Percentiles rank a stretch among this genome's conserved stretches.
Conservation (phyloP, 1,284 basidiomycete species). For the Vanrija humicola region DNA sequence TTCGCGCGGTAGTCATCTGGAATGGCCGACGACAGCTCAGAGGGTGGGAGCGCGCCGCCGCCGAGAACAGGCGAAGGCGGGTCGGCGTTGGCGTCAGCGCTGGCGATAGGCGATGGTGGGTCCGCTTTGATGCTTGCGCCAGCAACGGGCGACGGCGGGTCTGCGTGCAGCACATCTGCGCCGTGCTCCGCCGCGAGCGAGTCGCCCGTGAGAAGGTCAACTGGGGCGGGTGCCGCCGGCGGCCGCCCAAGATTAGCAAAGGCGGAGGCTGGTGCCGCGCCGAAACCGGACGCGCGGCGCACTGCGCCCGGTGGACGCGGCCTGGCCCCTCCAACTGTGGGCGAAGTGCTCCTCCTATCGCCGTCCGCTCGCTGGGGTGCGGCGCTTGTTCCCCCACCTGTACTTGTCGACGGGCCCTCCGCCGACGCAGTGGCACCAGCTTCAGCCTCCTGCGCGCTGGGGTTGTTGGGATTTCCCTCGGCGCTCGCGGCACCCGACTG, state of each 20-base stretch:
- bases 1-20: constrained; percentile 36
- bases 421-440: too few relatives aligned
- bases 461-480: neutral
- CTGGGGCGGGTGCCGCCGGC: neutral
- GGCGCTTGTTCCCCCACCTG: too few relatives aligned
- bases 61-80: neutral
- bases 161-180: too few relatives aligned
- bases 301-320: neutral
- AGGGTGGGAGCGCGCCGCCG: neutral
- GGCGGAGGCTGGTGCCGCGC: neutral
- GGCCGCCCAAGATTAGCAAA: neutral
- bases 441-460: neutral
- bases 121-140: too few relatives aligned
- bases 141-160: too few relatives aligned
- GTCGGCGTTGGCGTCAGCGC: too few relatives aligned
- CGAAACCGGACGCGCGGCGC: neutral
- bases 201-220: too few relatives aligned
- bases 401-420: too few relatives aligned
- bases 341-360: neutral
- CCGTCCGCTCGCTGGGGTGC: too few relatives aligned
- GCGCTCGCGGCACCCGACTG: constrained; percentile 22
- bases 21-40: constrained; percentile 25
- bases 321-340: neutral
- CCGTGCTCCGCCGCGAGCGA: too few relatives aligned
- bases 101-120: neutral